Conservation (phyloP, 2,329 filamentous ascomycete genomes). For the Dothistroma pini region DNA sequence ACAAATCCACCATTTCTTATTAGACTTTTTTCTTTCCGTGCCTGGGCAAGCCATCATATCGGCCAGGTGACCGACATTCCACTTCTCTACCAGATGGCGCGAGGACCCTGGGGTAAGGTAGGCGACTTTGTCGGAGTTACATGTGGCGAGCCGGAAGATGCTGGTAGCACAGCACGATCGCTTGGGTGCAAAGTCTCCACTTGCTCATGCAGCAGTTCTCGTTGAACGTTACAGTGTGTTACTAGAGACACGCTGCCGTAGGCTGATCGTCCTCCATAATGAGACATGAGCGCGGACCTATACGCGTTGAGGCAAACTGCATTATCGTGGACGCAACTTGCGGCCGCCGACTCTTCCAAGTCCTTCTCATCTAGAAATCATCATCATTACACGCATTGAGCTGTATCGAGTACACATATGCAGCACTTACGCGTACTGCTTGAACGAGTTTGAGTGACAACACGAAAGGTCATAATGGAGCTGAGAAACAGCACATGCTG, state of each 20-base stretch:
- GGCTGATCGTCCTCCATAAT: neutral
- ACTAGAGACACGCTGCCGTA: neutral
- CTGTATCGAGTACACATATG: neutral
- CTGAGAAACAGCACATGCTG: neutral
- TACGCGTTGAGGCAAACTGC: neutral
- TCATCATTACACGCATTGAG: neutral
- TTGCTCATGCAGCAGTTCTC: neutral
- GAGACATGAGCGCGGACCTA: too few species aligned
- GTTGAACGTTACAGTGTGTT: neutral
- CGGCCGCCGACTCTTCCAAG: neutral
- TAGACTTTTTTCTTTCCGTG: conserved; percentile 2
- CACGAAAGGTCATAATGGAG: neutral
- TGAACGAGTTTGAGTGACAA: neutral
- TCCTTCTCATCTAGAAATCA: neutral
- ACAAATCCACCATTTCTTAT: conserved; percentile 2
- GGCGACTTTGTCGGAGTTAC: neutral
- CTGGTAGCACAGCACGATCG: conserved; percentile 6
- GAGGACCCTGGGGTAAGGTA: neutral
- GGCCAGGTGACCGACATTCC: neutral
- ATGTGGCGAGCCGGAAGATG: conserved; percentile 8
- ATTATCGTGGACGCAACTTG: too few species aligned
- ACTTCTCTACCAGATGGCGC: neutral
- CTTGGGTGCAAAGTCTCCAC: neutral
- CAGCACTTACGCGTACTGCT: neutral
- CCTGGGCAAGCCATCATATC: neutral